Evolutionary conservation across 2,329 filamentous ascomycete species (phyloP).

Genomic region (Botrytis porri): DNA sequence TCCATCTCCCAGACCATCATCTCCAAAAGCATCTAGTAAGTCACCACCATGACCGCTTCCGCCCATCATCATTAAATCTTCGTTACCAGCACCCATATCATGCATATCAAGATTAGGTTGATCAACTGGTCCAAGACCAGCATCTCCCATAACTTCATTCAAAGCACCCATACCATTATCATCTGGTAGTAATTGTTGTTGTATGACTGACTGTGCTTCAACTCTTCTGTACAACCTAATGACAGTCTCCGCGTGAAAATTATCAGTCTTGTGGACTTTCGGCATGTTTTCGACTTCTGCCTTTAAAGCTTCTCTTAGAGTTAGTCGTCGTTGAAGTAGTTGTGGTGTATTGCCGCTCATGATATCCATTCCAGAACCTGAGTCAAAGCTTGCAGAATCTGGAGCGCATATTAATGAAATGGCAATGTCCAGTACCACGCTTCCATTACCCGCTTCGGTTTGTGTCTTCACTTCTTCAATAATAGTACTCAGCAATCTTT

Average conservation of each 20-base stretch:
- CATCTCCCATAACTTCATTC: slow-evolving; percentile 22
- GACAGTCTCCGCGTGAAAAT: slow-evolving; percentile 32
- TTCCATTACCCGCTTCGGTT: slow-evolving; percentile 56
- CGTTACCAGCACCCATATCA: slow-evolving; percentile 9
- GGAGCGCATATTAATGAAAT: slow-evolving; percentile 68
- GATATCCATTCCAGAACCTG: slow-evolving; percentile 21
- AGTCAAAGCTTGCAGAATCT: slow-evolving; percentile 42
- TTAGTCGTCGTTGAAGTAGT: slow-evolving; percentile 34
- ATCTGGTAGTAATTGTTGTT: slow-evolving; percentile 23
- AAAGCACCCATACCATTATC: slow-evolving; percentile 19
- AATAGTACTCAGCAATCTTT: slow-evolving; percentile 57
- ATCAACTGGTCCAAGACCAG: slow-evolving; percentile 21
- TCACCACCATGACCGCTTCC: slow-evolving; percentile 22
- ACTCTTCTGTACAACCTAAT: slow-evolving; percentile 37
- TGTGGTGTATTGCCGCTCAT: slow-evolving; percentile 20
- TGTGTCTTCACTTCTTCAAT: slow-evolving; percentile 66
- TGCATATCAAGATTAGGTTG: slow-evolving; percentile 19
- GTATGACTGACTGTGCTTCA: slow-evolving; percentile 31
- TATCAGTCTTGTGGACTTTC: slow-evolving; percentile 32
- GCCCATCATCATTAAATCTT: slow-evolving; percentile 29
- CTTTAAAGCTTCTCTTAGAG: slow-evolving; percentile 35
- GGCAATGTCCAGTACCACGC: slow-evolving; percentile 65
- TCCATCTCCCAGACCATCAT: slow-evolving; percentile 25
- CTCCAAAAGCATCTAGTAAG: slow-evolving; percentile 25
- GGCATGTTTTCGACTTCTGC: slow-evolving; percentile 33